Base-by-base conservation (phyloP, 2,329 filamentous ascomycete genomes). In the Cytospora piceicola region DNA sequence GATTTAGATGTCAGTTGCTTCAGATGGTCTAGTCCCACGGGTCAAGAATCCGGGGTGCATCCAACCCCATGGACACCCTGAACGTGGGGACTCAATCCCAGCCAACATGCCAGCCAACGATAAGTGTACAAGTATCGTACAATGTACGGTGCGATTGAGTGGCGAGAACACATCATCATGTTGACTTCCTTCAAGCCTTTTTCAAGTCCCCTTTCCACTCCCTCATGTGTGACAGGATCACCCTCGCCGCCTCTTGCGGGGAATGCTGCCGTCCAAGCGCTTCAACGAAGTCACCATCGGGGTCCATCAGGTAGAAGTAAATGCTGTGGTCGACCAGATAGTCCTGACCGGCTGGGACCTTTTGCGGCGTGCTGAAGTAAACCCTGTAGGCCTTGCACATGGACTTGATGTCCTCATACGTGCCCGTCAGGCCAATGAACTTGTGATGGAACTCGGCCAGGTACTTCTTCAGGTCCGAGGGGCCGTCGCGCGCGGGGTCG, bases 281-380 rank as follows among this genome's bases (percentile, higher is more conserved):
- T 81, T 99, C 96, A 32, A 99, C 94, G 77, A 99, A 99, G 77
- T 99, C 94, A 24, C 94, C 94, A 72, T 98, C 94, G 0, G 95
- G 95, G 77, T 98, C 95, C 95, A 99, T 99, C 71, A 99, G 81
- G 78, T 99, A 99, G 74, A 99, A 99, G 83, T 99, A 99, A 72
- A 99, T 99, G 78, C 93, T 97, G 81, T 99, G 95, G 77, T 99
- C 95, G 15, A 99, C 95, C 72, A 99, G 79, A 76, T 99, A 99
- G 78, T 99, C 95, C 82, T 97, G 91, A 1, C 94, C 95, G 0
- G 93, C 90, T 82, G 94, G 90, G 64, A 98, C 92, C 69, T 93
- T 86, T 72, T 87, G 83, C 39, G 95, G 95, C 57, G 95, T 99
- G 75, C 91, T 95, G 74, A 99, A 99, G 81, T 99, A 99, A 63